Base-by-base conservation (phyloP, 306 rosid species). In the Albizia julibrissin region DNA sequence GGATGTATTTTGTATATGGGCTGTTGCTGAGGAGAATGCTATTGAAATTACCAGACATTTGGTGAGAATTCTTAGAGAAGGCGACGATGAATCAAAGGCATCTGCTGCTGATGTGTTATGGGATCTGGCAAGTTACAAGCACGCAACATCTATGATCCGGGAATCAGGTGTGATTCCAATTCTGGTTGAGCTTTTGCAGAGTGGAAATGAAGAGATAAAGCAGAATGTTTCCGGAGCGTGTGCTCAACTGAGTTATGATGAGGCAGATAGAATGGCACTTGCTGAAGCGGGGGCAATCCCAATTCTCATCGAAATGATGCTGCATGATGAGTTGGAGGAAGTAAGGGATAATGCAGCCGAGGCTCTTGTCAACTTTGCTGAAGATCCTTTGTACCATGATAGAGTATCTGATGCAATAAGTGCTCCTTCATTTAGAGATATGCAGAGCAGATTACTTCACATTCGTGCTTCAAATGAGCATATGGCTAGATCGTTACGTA, bases 71-170 rank as follows among this genome's bases (percentile, higher is more conserved):
- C 78, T 89, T 19, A 81, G 85, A 74, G 89, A 83, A 76, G 88
- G 87, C 29, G 85, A 85, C 21, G 79, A 85, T 61, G 92, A 81
- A 34, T 79, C 90, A 43, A 87, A 83, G 85, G 85, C 81, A 13
- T 80, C 90, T 1, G 89, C 89, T 10, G 86, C 86, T 9, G 80
- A 89, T 81, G 90, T 89, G 75, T 62, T 85, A 58, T 87, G 90
- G 90, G 85, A 81, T 85, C 65, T 87, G 42, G 81, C 82, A 1
- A 81, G 75, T 31, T 85, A 89, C 83, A 81, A 46, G 46, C 86
- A 87, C 56, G 18, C 85, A 3, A 40, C 50, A 14, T 64, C 80
- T 7, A 62, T 81, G 69, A 42, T 89, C 7, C 62, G 72, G 56
- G 79, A 70, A 39, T 87, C 90, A 0, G 90, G 92, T 61, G 89